Percentiles rank a stretch among this genome's conserved stretches.
Evolutionary conservation across 1,284 basidiomycete genomes (phyloP).

Genomic region (Cutaneotrichosporon dermatis): DNA sequence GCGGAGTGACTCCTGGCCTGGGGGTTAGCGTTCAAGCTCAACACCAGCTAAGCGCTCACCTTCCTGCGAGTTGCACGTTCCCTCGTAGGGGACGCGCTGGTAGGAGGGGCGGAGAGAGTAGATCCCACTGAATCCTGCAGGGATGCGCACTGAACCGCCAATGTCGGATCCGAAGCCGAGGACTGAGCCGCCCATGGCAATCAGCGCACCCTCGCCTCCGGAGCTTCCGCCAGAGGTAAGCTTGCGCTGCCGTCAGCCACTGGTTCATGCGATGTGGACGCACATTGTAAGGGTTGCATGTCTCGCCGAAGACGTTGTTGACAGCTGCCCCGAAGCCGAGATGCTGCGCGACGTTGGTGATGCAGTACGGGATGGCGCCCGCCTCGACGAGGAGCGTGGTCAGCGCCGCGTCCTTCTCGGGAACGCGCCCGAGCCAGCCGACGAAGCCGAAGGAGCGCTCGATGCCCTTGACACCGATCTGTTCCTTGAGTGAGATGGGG

Average conservation of each 20-base stretch:
- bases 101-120: conserved; percentile 14
- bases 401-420: conserved; percentile 15
- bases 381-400: conserved; percentile 17
- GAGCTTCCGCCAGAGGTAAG: conserved; percentile 41
- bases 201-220: conserved; percentile 50
- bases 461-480: background rate
- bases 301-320: conserved; percentile 29
- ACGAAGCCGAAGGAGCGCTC: background rate
- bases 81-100: conserved; percentile 12
- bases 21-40: conserved; percentile 55
- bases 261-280: too few relatives aligned
- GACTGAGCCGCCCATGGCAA: conserved; percentile 39
- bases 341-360: conserved; percentile 16
- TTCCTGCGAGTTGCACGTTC: background rate
- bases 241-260: background rate
- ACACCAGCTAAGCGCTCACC: conserved; percentile 38
- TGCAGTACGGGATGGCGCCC: conserved; percentile 28
- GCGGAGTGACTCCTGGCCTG: conserved; percentile 61
- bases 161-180: conserved; percentile 50
- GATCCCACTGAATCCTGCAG: conserved; percentile 12
- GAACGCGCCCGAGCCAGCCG: conserved; percentile 3
- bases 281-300: conserved; percentile 46
- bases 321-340: conserved; percentile 25
- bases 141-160: conserved; percentile 55
- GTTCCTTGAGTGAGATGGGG: conserved; percentile 51